These are phyloP conservation scores for Vanilla planifolia DNA, from an alignment of 106 monocot species.

Conservation along the genomic window DNA sequence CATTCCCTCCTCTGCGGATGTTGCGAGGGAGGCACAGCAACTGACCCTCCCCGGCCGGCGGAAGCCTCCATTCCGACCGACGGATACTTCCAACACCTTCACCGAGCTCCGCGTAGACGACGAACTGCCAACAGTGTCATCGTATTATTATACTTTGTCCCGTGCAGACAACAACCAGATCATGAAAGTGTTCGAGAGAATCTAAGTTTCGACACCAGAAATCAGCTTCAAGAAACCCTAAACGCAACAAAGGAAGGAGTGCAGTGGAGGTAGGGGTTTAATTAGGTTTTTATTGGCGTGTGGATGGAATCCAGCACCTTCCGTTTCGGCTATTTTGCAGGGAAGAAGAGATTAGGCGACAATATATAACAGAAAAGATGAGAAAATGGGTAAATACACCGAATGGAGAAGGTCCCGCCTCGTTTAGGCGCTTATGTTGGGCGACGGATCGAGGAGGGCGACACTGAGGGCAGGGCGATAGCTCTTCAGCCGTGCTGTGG, in stretches of 20 bases:
- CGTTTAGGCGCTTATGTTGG: too few species aligned
- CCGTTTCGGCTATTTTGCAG: too few species aligned
- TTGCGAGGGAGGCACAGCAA: conserved; percentile 24
- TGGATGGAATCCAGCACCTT: too few species aligned
- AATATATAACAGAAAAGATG: too few species aligned
- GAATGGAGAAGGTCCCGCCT: too few species aligned
- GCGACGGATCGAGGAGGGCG: too few species aligned
- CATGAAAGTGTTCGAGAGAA: not conserved
- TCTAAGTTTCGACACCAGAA: not conserved
- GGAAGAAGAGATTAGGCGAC: too few species aligned
- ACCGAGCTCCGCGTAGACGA: not conserved
- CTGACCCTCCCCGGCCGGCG: conserved; percentile 29
- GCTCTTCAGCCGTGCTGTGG: too few species aligned
- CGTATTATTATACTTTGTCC: not conserved
- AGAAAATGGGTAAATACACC: too few species aligned
- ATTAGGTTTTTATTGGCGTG: not conserved
- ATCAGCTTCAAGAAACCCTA: conserved; percentile 4
- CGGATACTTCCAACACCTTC: not conserved
- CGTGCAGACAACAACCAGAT: not conserved
- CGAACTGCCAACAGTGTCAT: not conserved
- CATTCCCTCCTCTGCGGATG: conserved; percentile 43
- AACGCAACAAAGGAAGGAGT: not conserved
- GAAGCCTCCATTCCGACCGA: conserved; percentile 26
- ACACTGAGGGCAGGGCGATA: too few species aligned
- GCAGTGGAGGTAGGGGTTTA: not conserved